A percentile compares a stretch with the other conserved stretches of the same genome.
Conservation (phyloP, 164 flowering plant species). For the Dillenia suffruticosa region DNA sequence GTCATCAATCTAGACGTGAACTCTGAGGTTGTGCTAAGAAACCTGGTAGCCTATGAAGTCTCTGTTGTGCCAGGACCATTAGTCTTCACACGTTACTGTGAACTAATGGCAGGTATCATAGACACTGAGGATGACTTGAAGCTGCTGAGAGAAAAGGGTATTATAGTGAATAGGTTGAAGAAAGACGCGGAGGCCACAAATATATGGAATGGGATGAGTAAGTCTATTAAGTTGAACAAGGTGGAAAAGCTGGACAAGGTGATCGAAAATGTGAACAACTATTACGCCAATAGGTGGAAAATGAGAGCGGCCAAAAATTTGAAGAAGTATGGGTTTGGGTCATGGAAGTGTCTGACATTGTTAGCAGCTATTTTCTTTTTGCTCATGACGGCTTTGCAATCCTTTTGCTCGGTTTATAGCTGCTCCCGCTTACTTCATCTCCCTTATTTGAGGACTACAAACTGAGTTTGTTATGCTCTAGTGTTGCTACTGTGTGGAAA, state of each 20-base stretch:
- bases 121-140: constrained; percentile 56
- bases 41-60: constrained; percentile 66
- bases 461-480: background rate
- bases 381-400: constrained; percentile 38
- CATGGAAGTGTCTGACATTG: constrained; percentile 53
- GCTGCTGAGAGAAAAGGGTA: constrained; percentile 51
- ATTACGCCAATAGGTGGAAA: constrained; percentile 44
- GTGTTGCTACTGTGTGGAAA: too few relatives aligned
- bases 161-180: constrained; percentile 55
- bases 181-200: constrained; percentile 58
- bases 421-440: constrained; percentile 18
- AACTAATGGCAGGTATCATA: constrained; percentile 71
- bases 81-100: constrained; percentile 57
- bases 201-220: constrained; percentile 76
- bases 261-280: constrained; percentile 65
- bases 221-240: constrained; percentile 52
- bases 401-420: constrained; percentile 44
- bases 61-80: constrained; percentile 45
- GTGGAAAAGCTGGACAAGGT: constrained; percentile 48
- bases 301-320: constrained; percentile 30
- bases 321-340: constrained; percentile 39
- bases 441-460: background rate
- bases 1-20: constrained; percentile 32
- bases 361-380: constrained; percentile 39
- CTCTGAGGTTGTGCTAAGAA: constrained; percentile 55